These are phyloP conservation scores for Cetraspora pellucida DNA, from an alignment of 192 early-diverging fungal genomes.

Conservation along the genomic window DNA sequence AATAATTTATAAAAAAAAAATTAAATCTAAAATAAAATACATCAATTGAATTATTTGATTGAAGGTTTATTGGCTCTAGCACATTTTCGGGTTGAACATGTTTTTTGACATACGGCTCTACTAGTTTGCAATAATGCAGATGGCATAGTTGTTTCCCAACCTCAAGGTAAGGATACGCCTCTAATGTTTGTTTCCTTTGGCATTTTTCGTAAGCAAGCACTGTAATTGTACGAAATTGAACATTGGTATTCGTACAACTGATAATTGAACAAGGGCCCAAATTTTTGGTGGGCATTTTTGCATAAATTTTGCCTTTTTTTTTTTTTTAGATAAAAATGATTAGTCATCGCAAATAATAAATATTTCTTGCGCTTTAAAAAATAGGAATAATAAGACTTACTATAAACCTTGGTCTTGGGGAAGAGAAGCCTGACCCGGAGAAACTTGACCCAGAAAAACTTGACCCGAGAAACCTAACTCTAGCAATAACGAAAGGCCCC, in stretches of 20 bases:
- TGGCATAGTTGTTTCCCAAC: slow-evolving; percentile 7
- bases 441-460: too few relatives aligned
- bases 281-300: not conserved
- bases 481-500: too few relatives aligned
- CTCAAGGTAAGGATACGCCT: slow-evolving; percentile 7
- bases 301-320: too few relatives aligned
- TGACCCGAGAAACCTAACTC: too few relatives aligned
- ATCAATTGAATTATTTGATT: not conserved
- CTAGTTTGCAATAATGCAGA: not conserved
- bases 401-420: too few relatives aligned
- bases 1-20: not conserved
- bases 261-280: not conserved
- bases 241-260: not conserved
- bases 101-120: not conserved
- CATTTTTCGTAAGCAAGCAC: not conserved
- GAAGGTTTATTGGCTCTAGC: too few relatives aligned
- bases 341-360: too few relatives aligned
- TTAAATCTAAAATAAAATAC: not conserved
- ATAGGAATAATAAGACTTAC: too few relatives aligned
- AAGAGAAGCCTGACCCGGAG: too few relatives aligned
- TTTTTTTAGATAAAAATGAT: too few relatives aligned
- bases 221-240: not conserved
- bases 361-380: too few relatives aligned
- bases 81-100: too few relatives aligned
- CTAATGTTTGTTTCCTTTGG: not conserved